A percentile compares a stretch with the other conserved stretches of the same genome.
phyloP scores from a whole-genome alignment of 768 basidiomycete species.

The Amanita exitialis region DNA sequence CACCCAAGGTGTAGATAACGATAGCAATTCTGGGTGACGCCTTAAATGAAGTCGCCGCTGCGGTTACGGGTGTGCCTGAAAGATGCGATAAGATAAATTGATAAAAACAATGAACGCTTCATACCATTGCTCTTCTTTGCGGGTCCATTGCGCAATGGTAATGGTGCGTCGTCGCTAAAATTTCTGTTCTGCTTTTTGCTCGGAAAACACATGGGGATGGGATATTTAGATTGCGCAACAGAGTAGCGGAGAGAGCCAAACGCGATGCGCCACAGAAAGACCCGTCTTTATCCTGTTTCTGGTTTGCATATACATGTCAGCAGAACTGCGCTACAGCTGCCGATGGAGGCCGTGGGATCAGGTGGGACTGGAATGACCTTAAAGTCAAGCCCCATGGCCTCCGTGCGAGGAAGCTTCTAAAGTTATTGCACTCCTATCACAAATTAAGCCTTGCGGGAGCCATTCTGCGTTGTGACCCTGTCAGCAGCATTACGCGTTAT shows the following conservation, averaged over 20 bases:
- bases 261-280: neutral
- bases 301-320: too few relatives aligned
- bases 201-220: neutral
- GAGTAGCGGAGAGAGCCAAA: neutral
- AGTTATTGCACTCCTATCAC: too few relatives aligned
- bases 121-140: neutral
- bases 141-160: neutral
- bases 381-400: too few relatives aligned
- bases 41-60: constrained; percentile 17
- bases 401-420: too few relatives aligned
- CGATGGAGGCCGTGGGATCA: neutral
- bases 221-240: too few relatives aligned
- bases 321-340: too few relatives aligned
- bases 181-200: constrained; percentile 1
- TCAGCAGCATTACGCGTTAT: too few relatives aligned
- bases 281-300: neutral
- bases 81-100: neutral
- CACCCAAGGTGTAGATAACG: constrained; percentile 65
- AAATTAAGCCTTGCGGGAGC: too few relatives aligned
- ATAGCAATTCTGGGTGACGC: constrained; percentile 53
- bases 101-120: neutral
- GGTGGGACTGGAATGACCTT: neutral
- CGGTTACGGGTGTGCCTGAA: neutral
- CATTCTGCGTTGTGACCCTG: too few relatives aligned
- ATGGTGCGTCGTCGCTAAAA: neutral